Evolutionary conservation across 2,329 filamentous ascomycete species (phyloP).

Genomic region (Xylariaceae sp.): DNA sequence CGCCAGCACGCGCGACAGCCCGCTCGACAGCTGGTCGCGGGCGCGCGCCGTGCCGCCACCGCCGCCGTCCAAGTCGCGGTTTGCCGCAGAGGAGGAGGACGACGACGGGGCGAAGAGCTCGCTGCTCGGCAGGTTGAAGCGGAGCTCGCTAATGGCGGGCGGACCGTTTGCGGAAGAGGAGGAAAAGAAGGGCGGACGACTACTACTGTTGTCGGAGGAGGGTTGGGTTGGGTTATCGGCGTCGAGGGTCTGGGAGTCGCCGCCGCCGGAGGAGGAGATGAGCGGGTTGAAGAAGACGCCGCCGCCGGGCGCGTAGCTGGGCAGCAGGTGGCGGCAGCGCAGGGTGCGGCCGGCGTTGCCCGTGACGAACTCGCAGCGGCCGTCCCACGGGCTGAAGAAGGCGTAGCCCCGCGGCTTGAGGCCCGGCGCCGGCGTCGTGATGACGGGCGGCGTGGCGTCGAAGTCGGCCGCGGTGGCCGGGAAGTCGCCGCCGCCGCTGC

Average conservation of each 20-base stretch:
- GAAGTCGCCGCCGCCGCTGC: conserved; percentile 21
- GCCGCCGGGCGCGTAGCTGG: conserved; percentile 27
- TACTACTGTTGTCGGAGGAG: background rate
- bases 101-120: conserved; percentile 36
- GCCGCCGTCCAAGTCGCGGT: background rate
- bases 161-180: background rate
- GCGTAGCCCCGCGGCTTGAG: conserved; percentile 59
- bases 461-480: no score
- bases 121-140: conserved; percentile 73
- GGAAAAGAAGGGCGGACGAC: no score
- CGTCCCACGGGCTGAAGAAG: conserved; percentile 81
- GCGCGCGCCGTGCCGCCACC: conserved; percentile 27
- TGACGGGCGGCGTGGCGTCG: conserved; percentile 22
- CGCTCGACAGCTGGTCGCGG: conserved; percentile 31
- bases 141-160: conserved; percentile 64
- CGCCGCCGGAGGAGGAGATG: conserved; percentile 22
- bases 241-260: no score
- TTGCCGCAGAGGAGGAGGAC: no score
- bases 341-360: conserved; percentile 67
- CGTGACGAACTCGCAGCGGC: conserved; percentile 77
- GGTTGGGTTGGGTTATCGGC: background rate
- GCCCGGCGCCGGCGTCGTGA: conserved; percentile 37
- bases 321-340: conserved; percentile 65
- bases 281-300: conserved; percentile 38
- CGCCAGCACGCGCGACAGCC: conserved; percentile 20